Conservation (phyloP, 805 yeast species). For the Spathaspora gorwiae region DNA sequence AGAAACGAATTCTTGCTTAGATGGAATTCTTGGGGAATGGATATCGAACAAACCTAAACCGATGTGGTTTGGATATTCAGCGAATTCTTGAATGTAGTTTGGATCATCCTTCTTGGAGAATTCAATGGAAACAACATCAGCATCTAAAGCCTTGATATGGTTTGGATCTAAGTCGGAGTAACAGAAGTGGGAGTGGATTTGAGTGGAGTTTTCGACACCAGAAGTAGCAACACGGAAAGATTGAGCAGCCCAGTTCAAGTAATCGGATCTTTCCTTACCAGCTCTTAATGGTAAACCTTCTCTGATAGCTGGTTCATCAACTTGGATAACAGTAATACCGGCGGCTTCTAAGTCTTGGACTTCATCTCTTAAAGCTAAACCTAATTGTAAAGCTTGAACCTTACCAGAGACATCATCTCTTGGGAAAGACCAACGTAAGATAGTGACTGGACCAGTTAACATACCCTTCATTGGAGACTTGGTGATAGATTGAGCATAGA, state of each 20-base stretch:
- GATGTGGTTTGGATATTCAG: conserved; percentile 98
- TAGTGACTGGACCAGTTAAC: conserved; percentile 99
- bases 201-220: conserved; percentile 92
- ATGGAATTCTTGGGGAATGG: conserved; percentile 99
- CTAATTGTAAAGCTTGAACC: conserved; percentile 93
- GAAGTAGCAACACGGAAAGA: conserved; percentile 99
- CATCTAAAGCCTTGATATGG: conserved; percentile 99
- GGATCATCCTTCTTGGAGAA: conserved; percentile 99
- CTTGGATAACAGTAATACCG: conserved; percentile 96
- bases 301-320: conserved; percentile 99
- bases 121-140: conserved; percentile 98
- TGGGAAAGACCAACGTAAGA: conserved; percentile 99
- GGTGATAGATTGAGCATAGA: conserved; percentile 96
- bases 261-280: conserved; percentile 93
- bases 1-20: conserved; percentile 90
- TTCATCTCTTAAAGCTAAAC: conserved; percentile 97
- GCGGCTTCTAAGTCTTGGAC: conserved; percentile 97
- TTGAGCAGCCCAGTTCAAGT: conserved; percentile 98
- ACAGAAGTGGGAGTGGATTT: conserved; percentile 99
- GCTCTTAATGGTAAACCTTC: conserved; percentile 99
- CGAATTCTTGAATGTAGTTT: conserved; percentile 94
- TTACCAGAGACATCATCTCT: conserved; percentile 94
- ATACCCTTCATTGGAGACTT: conserved; percentile 98
- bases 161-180: conserved; percentile 99
- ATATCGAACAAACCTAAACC: conserved; percentile 99